phyloP scores from a whole-genome alignment of 257 asterid genomes.

The Salvia miltiorrhiza region DNA sequence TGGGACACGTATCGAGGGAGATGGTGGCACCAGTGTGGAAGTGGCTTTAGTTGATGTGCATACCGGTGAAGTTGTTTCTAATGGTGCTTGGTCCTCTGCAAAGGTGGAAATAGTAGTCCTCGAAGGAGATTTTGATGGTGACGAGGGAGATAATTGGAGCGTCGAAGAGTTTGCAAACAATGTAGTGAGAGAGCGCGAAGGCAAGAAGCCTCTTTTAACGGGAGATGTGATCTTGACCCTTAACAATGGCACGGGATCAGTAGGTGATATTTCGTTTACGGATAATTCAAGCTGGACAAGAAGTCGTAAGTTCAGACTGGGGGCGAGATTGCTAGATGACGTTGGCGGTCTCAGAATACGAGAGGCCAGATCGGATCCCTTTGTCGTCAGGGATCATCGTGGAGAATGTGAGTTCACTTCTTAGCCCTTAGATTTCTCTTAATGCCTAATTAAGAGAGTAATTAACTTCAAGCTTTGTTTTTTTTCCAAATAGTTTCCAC shows the following conservation, averaged over 20 bases:
- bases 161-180: conserved; percentile 65
- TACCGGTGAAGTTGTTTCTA: conserved; percentile 53
- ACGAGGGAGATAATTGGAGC: conserved; percentile 60
- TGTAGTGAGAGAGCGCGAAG: conserved; percentile 72
- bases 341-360: conserved; percentile 49
- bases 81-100: conserved; percentile 55
- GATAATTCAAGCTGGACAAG: conserved; percentile 98
- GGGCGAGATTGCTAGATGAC: conserved; percentile 63
- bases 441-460: background rate
- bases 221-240: conserved; percentile 67
- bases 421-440: background rate
- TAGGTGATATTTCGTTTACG: conserved; percentile 64
- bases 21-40: conserved; percentile 48
- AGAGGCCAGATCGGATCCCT: conserved; percentile 81
- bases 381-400: conserved; percentile 82
- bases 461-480: background rate
- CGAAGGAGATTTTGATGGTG: conserved; percentile 83
- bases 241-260: conserved; percentile 56
- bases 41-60: conserved; percentile 55
- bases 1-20: conserved; percentile 83
- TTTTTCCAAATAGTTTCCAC: background rate
- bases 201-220: conserved; percentile 66
- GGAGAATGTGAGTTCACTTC: conserved; percentile 72
- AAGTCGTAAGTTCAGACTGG: conserved; percentile 85
- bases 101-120: conserved; percentile 76